A percentile compares a stretch with the other conserved stretches of the same genome.
These are phyloP conservation scores for Colletotrichum gigasporum DNA, from an alignment of 2,329 filamentous ascomycete species.

Conservation along the genomic window DNA sequence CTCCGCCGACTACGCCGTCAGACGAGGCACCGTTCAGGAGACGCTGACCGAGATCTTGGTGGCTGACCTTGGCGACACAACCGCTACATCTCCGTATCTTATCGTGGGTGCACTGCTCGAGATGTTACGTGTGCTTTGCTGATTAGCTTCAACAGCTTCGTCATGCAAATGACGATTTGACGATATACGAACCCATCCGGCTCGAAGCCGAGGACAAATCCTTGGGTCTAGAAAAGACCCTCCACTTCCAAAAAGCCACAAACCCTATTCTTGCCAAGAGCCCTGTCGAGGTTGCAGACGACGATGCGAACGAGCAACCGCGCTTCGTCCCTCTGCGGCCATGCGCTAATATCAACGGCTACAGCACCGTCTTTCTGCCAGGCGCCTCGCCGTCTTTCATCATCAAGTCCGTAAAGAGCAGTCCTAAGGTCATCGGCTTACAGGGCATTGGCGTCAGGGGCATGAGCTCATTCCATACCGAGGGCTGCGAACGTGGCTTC, in stretches of 20 bases:
- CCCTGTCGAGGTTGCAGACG: conserved; percentile 57
- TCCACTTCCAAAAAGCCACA: conserved; percentile 80
- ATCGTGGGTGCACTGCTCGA: conserved; percentile 66
- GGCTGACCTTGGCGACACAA: conserved; percentile 83
- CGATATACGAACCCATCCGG: conserved; percentile 85
- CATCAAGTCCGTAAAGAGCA: conserved; percentile 80
- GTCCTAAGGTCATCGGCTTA: conserved; percentile 78
- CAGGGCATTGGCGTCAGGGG: conserved; percentile 74
- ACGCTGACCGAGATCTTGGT: conserved; percentile 82
- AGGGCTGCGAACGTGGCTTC: conserved; percentile 82
- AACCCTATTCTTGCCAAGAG: conserved; percentile 74
- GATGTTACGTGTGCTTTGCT: background rate
- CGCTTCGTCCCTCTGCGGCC: conserved; percentile 64
- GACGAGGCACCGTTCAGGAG: conserved; percentile 78
- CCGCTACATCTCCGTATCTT: conserved; percentile 77
- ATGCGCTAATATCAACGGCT: conserved; percentile 76
- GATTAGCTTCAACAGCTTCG: conserved; percentile 66
- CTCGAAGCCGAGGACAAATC: conserved; percentile 46
- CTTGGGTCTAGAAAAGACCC: conserved; percentile 59
- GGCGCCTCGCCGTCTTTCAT: conserved; percentile 84
- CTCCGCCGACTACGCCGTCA: conserved; percentile 74
- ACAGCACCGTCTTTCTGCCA: conserved; percentile 83
- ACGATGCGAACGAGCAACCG: conserved; percentile 57
- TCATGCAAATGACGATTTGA: conserved; percentile 82
- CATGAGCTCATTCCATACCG: conserved; percentile 80